phyloP scores from a whole-genome alignment of 2,329 filamentous ascomycete genomes.

The Botryotinia globosa region DNA sequence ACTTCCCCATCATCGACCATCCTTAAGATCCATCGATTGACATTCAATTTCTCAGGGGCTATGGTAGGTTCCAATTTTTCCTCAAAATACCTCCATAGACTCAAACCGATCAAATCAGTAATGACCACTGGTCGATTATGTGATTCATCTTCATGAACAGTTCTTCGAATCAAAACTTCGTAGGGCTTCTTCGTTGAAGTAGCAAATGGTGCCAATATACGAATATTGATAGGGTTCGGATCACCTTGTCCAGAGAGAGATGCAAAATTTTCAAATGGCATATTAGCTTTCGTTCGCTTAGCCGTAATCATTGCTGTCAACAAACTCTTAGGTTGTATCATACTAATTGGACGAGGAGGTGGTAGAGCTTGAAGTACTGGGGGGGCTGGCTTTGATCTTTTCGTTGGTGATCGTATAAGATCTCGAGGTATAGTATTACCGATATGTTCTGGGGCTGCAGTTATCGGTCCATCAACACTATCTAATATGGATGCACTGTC shows the following conservation, averaged over 20 bases:
- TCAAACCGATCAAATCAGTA: constrained; percentile 77
- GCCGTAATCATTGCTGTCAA: constrained; percentile 70
- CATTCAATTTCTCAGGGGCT: constrained; percentile 63
- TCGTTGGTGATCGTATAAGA: constrained; percentile 60
- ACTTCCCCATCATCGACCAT: constrained; percentile 85
- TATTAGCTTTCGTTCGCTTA: constrained; percentile 64
- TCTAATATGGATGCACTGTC: constrained; percentile 69
- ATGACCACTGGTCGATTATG: constrained; percentile 65
- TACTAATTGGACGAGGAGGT: constrained; percentile 65
- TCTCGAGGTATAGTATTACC: constrained; percentile 63
- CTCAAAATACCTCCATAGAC: constrained; percentile 73
- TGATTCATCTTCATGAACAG: constrained; percentile 65
- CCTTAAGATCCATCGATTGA: constrained; percentile 78
- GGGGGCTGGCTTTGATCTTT: constrained; percentile 56
- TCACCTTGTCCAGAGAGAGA: constrained; percentile 76
- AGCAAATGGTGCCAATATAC: constrained; percentile 74
- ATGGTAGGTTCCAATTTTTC: constrained; percentile 70
- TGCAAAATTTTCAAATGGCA: constrained; percentile 75
- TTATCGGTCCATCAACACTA: constrained; percentile 57
- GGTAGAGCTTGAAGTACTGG: constrained; percentile 64
- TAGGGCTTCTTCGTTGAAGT: constrained; percentile 61
- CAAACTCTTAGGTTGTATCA: constrained; percentile 66
- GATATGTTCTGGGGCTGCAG: constrained; percentile 54
- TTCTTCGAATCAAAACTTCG: constrained; percentile 69
- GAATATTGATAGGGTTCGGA: constrained; percentile 70